Conservation (phyloP, 495 filamentous ascomycete species). For the Penicillium cataractarum region DNA sequence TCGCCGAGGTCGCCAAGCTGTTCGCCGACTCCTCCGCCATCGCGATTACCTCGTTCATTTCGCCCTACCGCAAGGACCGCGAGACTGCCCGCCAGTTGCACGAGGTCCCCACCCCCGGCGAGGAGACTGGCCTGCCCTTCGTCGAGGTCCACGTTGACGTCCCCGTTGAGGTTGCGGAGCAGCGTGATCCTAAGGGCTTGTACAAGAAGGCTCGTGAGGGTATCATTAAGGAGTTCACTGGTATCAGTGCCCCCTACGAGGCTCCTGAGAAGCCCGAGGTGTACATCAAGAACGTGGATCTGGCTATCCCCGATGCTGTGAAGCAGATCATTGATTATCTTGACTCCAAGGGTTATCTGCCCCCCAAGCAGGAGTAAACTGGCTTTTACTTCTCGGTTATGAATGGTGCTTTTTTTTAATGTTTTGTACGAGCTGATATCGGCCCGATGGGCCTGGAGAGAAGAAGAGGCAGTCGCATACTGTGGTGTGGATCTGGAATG, state of each 20-base stretch:
- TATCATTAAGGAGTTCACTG: conserved; percentile 96
- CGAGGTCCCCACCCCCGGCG: conserved; percentile 51
- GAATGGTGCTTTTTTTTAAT: neutral
- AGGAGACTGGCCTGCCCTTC: conserved; percentile 71
- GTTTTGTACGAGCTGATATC: neutral
- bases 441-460: neutral
- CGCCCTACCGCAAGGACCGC: conserved; percentile 85
- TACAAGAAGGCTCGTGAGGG: conserved; percentile 96
- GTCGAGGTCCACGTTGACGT: conserved; percentile 93
- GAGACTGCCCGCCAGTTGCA: conserved; percentile 81
- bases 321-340: conserved; percentile 80
- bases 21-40: conserved; percentile 89
- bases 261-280: conserved; percentile 85
- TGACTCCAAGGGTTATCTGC: conserved; percentile 64
- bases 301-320: conserved; percentile 84
- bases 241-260: conserved; percentile 91
- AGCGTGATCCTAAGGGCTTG: conserved; percentile 92
- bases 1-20: conserved; percentile 94
- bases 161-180: conserved; percentile 85
- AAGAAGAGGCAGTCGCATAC: conserved; percentile 10
- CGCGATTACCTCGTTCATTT: conserved; percentile 95
- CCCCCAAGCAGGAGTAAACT: conserved; percentile 48
- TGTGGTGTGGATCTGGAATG: conserved; percentile 19
- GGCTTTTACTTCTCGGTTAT: neutral
- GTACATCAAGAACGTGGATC: conserved; percentile 73